Evolutionary conservation across 306 rosid genomes (phyloP).

Genomic region (Alnus glutinosa): DNA sequence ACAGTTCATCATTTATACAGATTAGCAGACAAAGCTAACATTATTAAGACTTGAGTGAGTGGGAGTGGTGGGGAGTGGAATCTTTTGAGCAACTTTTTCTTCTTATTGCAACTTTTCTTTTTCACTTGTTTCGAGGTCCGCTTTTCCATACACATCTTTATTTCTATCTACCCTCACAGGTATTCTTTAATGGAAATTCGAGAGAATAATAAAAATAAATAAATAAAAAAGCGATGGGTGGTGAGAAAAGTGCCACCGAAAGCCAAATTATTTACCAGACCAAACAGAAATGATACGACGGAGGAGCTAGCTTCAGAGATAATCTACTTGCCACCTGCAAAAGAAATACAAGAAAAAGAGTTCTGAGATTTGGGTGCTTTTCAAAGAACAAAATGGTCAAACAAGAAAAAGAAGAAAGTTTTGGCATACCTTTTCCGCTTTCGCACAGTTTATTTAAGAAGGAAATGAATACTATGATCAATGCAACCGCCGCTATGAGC

Average conservation of each 20-base stretch:
- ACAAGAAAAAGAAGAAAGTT: slow-evolving; percentile 1
- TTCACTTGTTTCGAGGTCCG: slow-evolving; percentile 53
- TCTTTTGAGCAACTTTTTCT: slow-evolving; percentile 39
- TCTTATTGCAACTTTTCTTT: slow-evolving; percentile 44
- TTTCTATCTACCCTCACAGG: slow-evolving; percentile 47
- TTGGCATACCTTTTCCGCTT: slow-evolving; percentile 36
- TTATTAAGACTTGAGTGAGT: slow-evolving; percentile 22
- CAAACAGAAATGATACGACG: slow-evolving; percentile 11
- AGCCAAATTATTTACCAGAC: slow-evolving; percentile 38
- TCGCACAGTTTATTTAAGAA: slow-evolving; percentile 50
- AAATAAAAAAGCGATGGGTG: too few relatives aligned
- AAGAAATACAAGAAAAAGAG: slow-evolving; percentile 13
- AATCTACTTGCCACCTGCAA: slow-evolving; percentile 66
- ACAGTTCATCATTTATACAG: slow-evolving; percentile 37
- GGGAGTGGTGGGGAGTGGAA: slow-evolving; percentile 43
- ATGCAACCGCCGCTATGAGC: slow-evolving; percentile 70
- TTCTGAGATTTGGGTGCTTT: not conserved
- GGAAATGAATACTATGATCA: slow-evolving; percentile 60
- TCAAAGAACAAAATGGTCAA: slow-evolving; percentile 2
- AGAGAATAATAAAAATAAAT: not conserved
- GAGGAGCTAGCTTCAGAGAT: slow-evolving; percentile 26
- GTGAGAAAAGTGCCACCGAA: slow-evolving; percentile 18
- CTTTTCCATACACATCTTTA: slow-evolving; percentile 44
- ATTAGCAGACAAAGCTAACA: slow-evolving; percentile 25
- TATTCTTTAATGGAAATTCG: slow-evolving; percentile 40